phyloP scores from a whole-genome alignment of 192 early-diverging fungal genomes.

The Haplosporangium gracile region DNA sequence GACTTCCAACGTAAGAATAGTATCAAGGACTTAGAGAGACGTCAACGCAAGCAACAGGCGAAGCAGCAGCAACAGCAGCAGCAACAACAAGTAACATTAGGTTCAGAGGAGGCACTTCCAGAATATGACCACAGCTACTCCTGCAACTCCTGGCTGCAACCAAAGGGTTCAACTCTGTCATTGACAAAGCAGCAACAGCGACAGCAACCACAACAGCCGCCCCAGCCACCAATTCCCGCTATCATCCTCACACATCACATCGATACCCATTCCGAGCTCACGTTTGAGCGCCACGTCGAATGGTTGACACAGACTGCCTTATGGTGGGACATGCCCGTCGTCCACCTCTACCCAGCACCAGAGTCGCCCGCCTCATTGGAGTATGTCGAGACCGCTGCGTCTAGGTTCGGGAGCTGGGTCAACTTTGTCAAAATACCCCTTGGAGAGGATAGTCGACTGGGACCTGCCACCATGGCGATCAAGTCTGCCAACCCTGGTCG shows the following conservation, averaged over 20 bases:
- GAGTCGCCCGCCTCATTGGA: background rate
- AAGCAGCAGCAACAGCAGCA: slow-evolving; percentile 8
- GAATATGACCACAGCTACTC: slow-evolving; percentile 21
- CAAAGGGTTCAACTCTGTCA: background rate
- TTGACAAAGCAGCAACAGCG: background rate
- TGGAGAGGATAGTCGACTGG: slow-evolving; percentile 23
- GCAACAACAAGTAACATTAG: background rate
- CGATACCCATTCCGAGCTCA: slow-evolving; percentile 41
- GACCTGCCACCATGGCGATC: slow-evolving; percentile 6
- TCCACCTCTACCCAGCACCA: slow-evolving; percentile 41
- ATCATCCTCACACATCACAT: slow-evolving; percentile 46
- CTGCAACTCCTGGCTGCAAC: slow-evolving; percentile 21
- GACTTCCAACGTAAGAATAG: slow-evolving; percentile 16
- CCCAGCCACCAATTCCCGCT: slow-evolving; percentile 10
- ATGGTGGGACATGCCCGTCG: slow-evolving; percentile 56
- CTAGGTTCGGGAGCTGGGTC: slow-evolving; percentile 46
- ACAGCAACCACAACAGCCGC: background rate
- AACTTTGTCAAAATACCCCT: slow-evolving; percentile 49
- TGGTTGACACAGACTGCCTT: slow-evolving; percentile 55
- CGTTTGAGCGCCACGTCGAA: slow-evolving; percentile 53
- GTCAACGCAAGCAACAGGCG: background rate
- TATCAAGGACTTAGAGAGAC: background rate
- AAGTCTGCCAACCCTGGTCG: slow-evolving; percentile 18
- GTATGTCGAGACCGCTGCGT: slow-evolving; percentile 43
- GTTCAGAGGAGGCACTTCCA: background rate